These are phyloP conservation scores for Parasarocladium wereldwijsianum DNA, from an alignment of 2,329 filamentous ascomycete genomes.

Conservation along the genomic window DNA sequence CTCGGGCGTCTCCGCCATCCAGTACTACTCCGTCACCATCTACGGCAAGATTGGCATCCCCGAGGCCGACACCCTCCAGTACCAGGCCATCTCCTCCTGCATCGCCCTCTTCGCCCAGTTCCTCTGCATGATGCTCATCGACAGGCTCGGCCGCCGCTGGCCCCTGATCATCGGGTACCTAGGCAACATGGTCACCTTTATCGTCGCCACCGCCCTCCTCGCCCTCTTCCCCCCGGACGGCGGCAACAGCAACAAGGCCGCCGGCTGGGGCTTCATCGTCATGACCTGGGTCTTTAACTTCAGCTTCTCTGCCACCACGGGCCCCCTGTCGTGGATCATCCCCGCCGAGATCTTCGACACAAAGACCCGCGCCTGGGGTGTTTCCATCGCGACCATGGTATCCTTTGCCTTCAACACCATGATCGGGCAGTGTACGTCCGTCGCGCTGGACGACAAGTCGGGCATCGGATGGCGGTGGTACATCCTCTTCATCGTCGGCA, in stretches of 20 bases:
- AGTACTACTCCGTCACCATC: slow-evolving; percentile 58
- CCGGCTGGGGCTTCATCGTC: slow-evolving; percentile 58
- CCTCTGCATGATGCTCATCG: slow-evolving; percentile 53
- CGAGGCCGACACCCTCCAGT: slow-evolving; percentile 50
- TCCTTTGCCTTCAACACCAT: slow-evolving; percentile 65
- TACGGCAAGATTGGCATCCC: slow-evolving; percentile 56
- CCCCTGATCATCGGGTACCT: slow-evolving; percentile 60
- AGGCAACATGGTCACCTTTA: slow-evolving; percentile 56
- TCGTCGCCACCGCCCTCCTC: slow-evolving; percentile 44
- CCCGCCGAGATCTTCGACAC: slow-evolving; percentile 67
- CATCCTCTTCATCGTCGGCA: slow-evolving; percentile 23
- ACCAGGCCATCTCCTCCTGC: slow-evolving; percentile 61
- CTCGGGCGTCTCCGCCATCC: slow-evolving; percentile 61
- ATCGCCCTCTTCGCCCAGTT: slow-evolving; percentile 56
- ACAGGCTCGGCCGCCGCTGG: slow-evolving; percentile 56
- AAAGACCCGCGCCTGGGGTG: slow-evolving; percentile 58
- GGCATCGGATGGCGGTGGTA: slow-evolving; percentile 33
- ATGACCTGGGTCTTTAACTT: slow-evolving; percentile 73
- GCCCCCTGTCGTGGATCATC: slow-evolving; percentile 47
- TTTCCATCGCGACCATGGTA: slow-evolving; percentile 59
- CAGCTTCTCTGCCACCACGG: slow-evolving; percentile 56
- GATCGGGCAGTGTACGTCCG: slow-evolving; percentile 50
- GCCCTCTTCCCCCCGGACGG: slow-evolving; percentile 40
- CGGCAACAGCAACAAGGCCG: slow-evolving; percentile 24
- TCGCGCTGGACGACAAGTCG: slow-evolving; percentile 26